These are phyloP conservation scores for Breynia disticha DNA, from an alignment of 441 rosid genomes.

Conservation along the genomic window DNA sequence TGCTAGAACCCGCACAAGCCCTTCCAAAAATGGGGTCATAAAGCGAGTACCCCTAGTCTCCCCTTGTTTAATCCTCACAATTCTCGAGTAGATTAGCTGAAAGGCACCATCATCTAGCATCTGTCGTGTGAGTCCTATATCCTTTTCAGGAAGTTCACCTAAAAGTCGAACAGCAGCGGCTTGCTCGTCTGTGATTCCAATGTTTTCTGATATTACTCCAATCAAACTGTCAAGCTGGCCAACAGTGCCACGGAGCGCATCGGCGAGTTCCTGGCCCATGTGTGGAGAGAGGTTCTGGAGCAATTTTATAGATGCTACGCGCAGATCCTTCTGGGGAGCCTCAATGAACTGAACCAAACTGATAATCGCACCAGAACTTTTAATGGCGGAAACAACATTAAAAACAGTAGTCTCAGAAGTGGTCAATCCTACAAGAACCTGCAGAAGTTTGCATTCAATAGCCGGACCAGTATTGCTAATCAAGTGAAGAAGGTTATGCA, in stretches of 20 bases:
- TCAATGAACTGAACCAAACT: constrained; percentile 97
- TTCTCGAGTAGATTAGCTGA: constrained; percentile 39
- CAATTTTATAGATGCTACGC: constrained; percentile 78
- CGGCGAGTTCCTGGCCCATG: constrained; percentile 82
- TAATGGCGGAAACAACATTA: constrained; percentile 73
- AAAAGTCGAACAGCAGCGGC: constrained; percentile 83
- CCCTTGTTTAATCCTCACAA: constrained; percentile 62
- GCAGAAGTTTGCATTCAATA: constrained; percentile 89
- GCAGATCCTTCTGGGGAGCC: constrained; percentile 73
- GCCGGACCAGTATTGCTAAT: constrained; percentile 97
- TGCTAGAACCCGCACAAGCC: constrained; percentile 74
- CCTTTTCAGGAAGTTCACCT: constrained; percentile 88
- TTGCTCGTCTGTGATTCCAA: constrained; percentile 75
- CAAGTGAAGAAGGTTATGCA: constrained; percentile 69
- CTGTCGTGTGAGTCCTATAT: constrained; percentile 75
- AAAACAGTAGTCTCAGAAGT: constrained; percentile 45
- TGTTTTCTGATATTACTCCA: constrained; percentile 60
- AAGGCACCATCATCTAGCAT: constrained; percentile 72
- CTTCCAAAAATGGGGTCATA: constrained; percentile 68
- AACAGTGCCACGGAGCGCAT: constrained; percentile 60
- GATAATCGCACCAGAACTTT: constrained; percentile 77
- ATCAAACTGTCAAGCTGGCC: constrained; percentile 82
- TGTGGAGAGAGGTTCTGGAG: constrained; percentile 74
- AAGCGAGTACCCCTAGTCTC: constrained; percentile 68
- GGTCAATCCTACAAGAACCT: constrained; percentile 93